Evolutionary conservation across 495 filamentous ascomycete genomes (phyloP), one percentile per base, ranked within the genome.

Genomic region (Podospora pseudopauciseta): DNA sequence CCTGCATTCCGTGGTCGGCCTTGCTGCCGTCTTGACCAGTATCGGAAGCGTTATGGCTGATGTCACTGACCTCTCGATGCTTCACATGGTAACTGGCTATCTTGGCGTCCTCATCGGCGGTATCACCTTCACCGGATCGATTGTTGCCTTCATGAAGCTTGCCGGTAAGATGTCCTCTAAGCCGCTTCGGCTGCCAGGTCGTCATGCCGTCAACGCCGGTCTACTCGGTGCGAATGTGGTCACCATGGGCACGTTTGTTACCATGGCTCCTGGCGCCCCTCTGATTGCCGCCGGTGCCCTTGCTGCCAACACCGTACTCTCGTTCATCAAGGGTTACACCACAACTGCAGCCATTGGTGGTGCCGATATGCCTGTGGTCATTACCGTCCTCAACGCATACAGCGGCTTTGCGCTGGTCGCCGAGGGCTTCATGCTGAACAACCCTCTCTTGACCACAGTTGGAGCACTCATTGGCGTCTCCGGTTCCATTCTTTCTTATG

Each of bases 361-460:
- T n/a, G 91, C 91, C 4, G 91, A 93, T 73, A 92, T 92, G 90
- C 90, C 91, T 18, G 91, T 94, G 19, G 91, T 93, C 20, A 93
- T 94, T 68, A 94, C 91, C 0, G 91, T 93, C 6, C 80, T 94
- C 16, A 94, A 94, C 73, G 91, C 91, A 3, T 94, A 93, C 72
- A 92, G 90, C 57, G 91, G 91, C 9, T 94, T 94, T 67, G 91
- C 91, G 0, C 80, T 94, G 39, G 90, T 94, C 0, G 91, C 91
- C 0, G 91, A 94, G 76, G 91, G 91, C 15, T 85, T 94, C 67
- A 94, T 94, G 91, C 84, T 94, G n/a, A 87, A 92, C 70, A 93
- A 93, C 68, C 86, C 90, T 0, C 81, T 94, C 0, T 83, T 94
- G 0, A 93, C 90, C 0, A 91, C 89, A 3, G 88, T 94, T 13